Evolutionary conservation across 805 yeast species (phyloP), one percentile per base, ranked within the genome.

Genomic region (Ogataea methanolica): DNA sequence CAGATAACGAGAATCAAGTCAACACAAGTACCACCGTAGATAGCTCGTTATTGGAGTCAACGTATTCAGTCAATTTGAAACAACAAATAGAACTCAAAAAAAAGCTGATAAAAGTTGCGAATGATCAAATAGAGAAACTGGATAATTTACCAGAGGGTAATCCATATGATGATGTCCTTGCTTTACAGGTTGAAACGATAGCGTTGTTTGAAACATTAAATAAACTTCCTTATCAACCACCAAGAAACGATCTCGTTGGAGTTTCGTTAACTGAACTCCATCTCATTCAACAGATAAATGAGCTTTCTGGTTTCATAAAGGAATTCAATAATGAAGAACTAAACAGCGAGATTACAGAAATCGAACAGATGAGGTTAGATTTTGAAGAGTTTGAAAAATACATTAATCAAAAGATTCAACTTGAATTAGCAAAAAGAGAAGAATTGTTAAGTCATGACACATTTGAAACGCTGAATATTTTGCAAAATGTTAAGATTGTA

Each of bases 211-310:
- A 62, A 33, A 51, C 61, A 1, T 41, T 62, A 16, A 50, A 51
- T 4, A 54, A 52, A 23, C 43, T 62, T 5, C 68, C 68, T 1
- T 65, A 56, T 49, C 58, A 54, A 17, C 65, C 68, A 1, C 54
- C 63, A 8, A 47, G 66, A 26, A 58, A 60, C 17, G 69, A 65
- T 39, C 45, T 62, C 34, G 50, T 58, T 4, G 61, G 61, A 1
- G 41, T 60, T 2, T 57, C 67, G 1, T 41, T 65, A 33, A 57
- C 66, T n/a, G 56, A 62, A 38, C 21, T 40, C 3, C 39, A 45
- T 2, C 34, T 60, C 23, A 21, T 5, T 2, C 21, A 43, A 1
- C 64, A 62, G 17, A 40, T 41, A 1, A 44, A 43, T 1, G 52
- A 39, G 12, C 33, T 57, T 6, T 33, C 54, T 9, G 29, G 43